Percentiles rank a stretch among this genome's conserved stretches.
These are phyloP conservation scores for Boletus fagicola DNA, from an alignment of 768 basidiomycete genomes.

Conservation along the genomic window DNA sequence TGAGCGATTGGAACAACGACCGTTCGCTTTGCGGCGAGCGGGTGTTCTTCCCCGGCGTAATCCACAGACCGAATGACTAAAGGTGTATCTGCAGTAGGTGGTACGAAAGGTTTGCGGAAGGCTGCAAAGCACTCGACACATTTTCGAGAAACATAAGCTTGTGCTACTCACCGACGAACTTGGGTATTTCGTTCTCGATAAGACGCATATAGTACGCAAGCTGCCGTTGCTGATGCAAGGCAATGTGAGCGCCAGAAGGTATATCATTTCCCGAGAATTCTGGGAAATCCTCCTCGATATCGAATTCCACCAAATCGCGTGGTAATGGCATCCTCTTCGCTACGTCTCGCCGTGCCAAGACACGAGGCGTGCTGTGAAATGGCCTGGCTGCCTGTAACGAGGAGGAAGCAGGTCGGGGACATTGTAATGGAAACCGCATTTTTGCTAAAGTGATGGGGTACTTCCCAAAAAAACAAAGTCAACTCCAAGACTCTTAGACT, in stretches of 20 bases:
- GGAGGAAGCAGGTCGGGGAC: slow-evolving; percentile 13
- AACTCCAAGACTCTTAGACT: neutral
- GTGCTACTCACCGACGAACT: slow-evolving; percentile 68
- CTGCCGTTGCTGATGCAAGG: slow-evolving; percentile 72
- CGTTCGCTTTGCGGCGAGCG: slow-evolving; percentile 64
- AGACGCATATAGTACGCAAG: slow-evolving; percentile 75
- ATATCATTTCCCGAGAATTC: slow-evolving; percentile 52
- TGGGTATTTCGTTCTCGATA: slow-evolving; percentile 86
- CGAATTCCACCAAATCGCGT: slow-evolving; percentile 34
- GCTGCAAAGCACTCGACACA: slow-evolving; percentile 42
- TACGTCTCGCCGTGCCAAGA: slow-evolving; percentile 16
- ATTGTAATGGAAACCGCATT: slow-evolving; percentile 23
- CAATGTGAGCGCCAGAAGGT: slow-evolving; percentile 66
- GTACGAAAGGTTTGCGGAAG: slow-evolving; percentile 76
- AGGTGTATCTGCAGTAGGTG: slow-evolving; percentile 57
- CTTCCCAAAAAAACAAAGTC: neutral
- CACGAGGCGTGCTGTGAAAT: slow-evolving; percentile 26
- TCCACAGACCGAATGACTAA: slow-evolving; percentile 72
- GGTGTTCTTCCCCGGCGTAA: slow-evolving; percentile 77
- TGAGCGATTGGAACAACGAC: slow-evolving; percentile 73
- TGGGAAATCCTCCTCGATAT: slow-evolving; percentile 37
- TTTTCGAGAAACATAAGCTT: slow-evolving; percentile 5
- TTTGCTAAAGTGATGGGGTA: neutral
- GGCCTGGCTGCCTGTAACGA: slow-evolving; percentile 16
- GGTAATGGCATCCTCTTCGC: slow-evolving; percentile 37